Evolutionary conservation across 176 grass and related monocot genomes (phyloP).

Genomic region (Otatea glauca): DNA sequence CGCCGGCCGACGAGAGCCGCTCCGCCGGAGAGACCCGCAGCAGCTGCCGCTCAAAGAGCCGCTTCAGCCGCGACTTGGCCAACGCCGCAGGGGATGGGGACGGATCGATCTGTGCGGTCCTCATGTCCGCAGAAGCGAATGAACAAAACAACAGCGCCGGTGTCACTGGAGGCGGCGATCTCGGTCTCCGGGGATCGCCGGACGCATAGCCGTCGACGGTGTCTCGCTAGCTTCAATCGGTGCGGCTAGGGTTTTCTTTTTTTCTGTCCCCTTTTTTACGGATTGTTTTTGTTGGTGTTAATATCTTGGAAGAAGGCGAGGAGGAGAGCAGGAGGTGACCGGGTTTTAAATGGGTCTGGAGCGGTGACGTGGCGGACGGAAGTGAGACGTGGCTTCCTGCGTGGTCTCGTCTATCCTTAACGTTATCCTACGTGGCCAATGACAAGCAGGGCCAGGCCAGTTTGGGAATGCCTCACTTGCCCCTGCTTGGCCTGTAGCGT

Average conservation of each 20-base stretch:
- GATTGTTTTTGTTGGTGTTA: conserved; percentile 15
- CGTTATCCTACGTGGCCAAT: conserved; percentile 16
- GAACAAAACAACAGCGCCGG: background rate
- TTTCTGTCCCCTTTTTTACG: background rate
- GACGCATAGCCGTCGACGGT: conserved; percentile 1
- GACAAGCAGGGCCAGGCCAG: background rate
- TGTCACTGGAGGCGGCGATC: conserved; percentile 20
- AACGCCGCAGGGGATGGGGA: conserved; percentile 33
- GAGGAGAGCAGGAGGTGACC: conserved; percentile 4
- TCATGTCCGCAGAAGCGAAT: conserved; percentile 52
- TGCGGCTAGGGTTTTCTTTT: conserved; percentile 23
- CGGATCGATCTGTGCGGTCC: conserved; percentile 74
- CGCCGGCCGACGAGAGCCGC: conserved; percentile 46
- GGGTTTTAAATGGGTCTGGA: conserved; percentile 47
- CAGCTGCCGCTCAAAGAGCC: conserved; percentile 88
- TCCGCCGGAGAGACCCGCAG: conserved; percentile 72
- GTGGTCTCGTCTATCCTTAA: conserved; percentile 26
- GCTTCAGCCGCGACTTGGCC: conserved; percentile 78
- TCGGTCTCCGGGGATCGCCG: background rate
- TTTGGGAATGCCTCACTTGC: accelerated
- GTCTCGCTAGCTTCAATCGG: conserved; percentile 28
- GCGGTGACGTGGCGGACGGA: conserved; percentile 31
- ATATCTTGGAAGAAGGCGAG: conserved; percentile 24
- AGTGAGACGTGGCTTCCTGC: conserved; percentile 9
- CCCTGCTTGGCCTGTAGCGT: conserved; percentile 9